Base-by-base conservation (phyloP, 805 yeast species). In the Metschnikowia corniflorae region DNA sequence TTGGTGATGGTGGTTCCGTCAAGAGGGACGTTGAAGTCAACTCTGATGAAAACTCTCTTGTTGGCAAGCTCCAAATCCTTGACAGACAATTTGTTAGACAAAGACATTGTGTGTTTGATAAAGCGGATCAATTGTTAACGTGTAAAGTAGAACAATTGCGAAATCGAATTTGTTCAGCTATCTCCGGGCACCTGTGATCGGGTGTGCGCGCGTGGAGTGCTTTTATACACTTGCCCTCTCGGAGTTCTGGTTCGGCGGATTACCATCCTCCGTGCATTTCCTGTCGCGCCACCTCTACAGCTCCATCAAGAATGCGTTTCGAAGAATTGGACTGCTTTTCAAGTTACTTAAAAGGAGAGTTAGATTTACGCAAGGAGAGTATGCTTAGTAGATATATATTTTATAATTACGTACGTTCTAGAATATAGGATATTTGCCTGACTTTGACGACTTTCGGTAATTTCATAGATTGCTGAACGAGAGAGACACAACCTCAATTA, bases 21-120 rank as follows among this genome's bases (percentile, higher is more conserved):
- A 57, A 93, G 80, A 64, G 95, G 95, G 50, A 85, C 95, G 72
- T 85, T 85, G 78, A 85, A 85, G 68, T 91, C 97, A 47, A 94
- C 98, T 74, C 99, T 86, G 78, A 93, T 91, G 74, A 93, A 89
- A 67, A 93, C 99, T 65, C 97, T 81, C 78, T 93, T 89, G 68
- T 78, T 89, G 57, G 82, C 65, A 65, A 87, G 80, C 64, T 80
- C 78, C 54, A 93, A 73, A 70, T 93, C 98, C 62, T 83, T 78
- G 68, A 93, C 96, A 42, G 96, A 82, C 57, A 93, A 78, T 73
- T 93, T 93, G 70, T 77, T 85, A 40, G 96, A 80, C 65, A 93
- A 79, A 54, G 98, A 94, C 98, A 93, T 93, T 33, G 30, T 51
- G 36, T 23, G 30, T 33, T 31, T 37, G 8, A 28, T 19, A 28